Base-by-base conservation (phyloP, 1,284 basidiomycete genomes). In the Rhodotorula sp. region DNA sequence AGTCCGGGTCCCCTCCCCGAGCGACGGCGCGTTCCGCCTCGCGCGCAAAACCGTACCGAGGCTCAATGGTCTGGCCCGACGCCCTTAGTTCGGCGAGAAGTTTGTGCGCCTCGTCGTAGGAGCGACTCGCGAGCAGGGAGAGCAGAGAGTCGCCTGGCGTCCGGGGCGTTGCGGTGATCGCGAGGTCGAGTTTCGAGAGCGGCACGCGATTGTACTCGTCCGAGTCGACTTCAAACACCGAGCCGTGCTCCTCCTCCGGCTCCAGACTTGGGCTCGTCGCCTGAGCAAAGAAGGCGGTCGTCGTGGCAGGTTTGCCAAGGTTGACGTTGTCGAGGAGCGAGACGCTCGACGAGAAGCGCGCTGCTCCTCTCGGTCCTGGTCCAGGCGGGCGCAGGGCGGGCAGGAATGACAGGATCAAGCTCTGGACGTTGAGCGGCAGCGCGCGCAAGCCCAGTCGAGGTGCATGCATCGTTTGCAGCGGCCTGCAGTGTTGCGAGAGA, bases 141-240 rank as follows among this genome's bases (percentile, higher is more conserved):
- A 69, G 26, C 52, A 73, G 66, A 18, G 66, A 50, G 23, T 68
- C 60, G 50, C 59, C 52, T 21, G 71, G 66, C 5, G 68, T 60
- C 12, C 71, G 65, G 21, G 71, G 47, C 4, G 31, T 23, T 2
- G 54, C 38, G 19, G 18, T 52, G 7, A 26, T 15, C 7, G 63
- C 63, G 34, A 59, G 21, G 61, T 73, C 71, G 63, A 73, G 68
- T 19, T 50, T 63, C 16, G 71, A 73, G 34, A 67, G 68, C 16
- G 71, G 71, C 3, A 73, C 61, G 16, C 10, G 12, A 23, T 15
- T 3, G 61, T 73, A 73, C 52, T 73, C 71, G 21, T 23, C 16
- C 8, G 60, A 52, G 16, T 31, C 8, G 1, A 57, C 34, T 48
- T 73, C 71, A 28, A 73, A 73, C 19, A 73, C 55, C 5, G 55